Percentiles rank a stretch among this genome's conserved stretches.
Conservation (phyloP, 345 rosid species). For the Rhizophora apiculata region DNA sequence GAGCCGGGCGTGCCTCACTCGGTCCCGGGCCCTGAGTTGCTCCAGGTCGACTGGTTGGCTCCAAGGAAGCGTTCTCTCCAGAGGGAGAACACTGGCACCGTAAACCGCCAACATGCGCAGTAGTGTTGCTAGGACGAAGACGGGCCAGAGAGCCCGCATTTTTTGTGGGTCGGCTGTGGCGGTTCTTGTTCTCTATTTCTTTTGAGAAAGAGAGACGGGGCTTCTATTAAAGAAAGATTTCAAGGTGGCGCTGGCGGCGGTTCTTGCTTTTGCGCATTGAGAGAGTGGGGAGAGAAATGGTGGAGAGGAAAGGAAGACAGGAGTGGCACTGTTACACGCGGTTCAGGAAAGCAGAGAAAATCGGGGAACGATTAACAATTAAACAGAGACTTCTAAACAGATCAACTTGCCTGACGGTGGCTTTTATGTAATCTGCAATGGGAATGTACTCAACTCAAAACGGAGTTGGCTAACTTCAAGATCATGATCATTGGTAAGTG, state of each 20-base stretch:
- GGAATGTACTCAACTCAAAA: too few relatives aligned
- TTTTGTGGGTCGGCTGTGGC: conserved; percentile 1
- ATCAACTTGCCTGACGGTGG: neutral
- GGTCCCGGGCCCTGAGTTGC: conserved; percentile 64
- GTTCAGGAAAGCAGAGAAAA: neutral
- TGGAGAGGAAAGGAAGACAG: conserved; percentile 13
- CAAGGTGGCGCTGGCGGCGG: conserved; percentile 4
- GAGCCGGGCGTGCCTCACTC: conserved; percentile 65
- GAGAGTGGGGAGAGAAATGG: neutral
- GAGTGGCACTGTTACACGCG: conserved; percentile 21
- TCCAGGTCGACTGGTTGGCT: conserved; percentile 45
- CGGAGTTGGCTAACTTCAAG: too few relatives aligned
- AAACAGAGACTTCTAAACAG: conserved; percentile 4
- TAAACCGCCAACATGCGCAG: conserved; percentile 28
- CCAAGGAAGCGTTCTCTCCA: conserved; percentile 68
- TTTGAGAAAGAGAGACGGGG: neutral
- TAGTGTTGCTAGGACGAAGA: conserved; percentile 18
- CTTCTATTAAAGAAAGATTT: conserved; percentile 10
- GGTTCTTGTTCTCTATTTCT: neutral
- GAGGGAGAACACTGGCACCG: conserved; percentile 43
- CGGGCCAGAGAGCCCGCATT: conserved; percentile 29
- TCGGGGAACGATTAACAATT: neutral
- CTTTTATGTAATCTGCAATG: too few relatives aligned
- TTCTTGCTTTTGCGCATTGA: conserved; percentile 41
- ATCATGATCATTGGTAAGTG: too few relatives aligned